These are phyloP conservation scores for Eruca vesicaria DNA, from an alignment of 441 rosid genomes.

Conservation along the genomic window DNA sequence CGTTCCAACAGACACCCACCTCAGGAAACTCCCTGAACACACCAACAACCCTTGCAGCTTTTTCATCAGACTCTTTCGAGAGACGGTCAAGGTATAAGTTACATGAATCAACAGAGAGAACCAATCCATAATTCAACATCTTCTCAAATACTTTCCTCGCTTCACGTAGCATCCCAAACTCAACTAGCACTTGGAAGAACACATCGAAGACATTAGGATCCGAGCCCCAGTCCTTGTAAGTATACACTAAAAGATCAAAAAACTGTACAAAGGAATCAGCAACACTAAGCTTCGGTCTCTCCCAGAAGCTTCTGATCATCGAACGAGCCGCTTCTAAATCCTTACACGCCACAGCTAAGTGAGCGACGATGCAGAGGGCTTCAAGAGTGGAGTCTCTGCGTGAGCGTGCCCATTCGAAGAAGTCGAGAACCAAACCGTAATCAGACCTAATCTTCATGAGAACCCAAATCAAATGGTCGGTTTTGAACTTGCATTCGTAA, in stretches of 20 bases:
- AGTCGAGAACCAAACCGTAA: slow-evolving; percentile 66
- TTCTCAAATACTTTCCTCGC: slow-evolving; percentile 72
- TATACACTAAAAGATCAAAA: slow-evolving; percentile 62
- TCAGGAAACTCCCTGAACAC: slow-evolving; percentile 56
- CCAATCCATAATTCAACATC: slow-evolving; percentile 73
- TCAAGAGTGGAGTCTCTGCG: slow-evolving; percentile 69
- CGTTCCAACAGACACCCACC: slow-evolving; percentile 72
- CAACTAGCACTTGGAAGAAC: slow-evolving; percentile 77
- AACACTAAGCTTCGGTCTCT: slow-evolving; percentile 53
- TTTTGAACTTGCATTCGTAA: slow-evolving; percentile 64
- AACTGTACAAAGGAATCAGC: slow-evolving; percentile 49
- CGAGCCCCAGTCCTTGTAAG: slow-evolving; percentile 90
- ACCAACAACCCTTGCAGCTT: slow-evolving; percentile 35
- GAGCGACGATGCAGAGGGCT: slow-evolving; percentile 69
- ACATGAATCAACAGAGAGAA: slow-evolving; percentile 79
- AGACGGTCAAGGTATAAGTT: slow-evolving; percentile 65
- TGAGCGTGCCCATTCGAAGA: slow-evolving; percentile 79
- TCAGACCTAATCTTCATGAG: slow-evolving; percentile 73
- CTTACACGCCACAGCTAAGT: slow-evolving; percentile 66
- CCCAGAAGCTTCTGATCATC: slow-evolving; percentile 65
- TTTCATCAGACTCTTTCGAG: slow-evolving; percentile 39
- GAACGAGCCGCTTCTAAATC: slow-evolving; percentile 54
- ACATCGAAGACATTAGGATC: slow-evolving; percentile 77
- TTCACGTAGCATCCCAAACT: slow-evolving; percentile 59
- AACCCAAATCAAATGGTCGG: slow-evolving; percentile 88